phyloP scores from a whole-genome alignment of 257 asterid genomes.

The Pogostemon cablin region DNA sequence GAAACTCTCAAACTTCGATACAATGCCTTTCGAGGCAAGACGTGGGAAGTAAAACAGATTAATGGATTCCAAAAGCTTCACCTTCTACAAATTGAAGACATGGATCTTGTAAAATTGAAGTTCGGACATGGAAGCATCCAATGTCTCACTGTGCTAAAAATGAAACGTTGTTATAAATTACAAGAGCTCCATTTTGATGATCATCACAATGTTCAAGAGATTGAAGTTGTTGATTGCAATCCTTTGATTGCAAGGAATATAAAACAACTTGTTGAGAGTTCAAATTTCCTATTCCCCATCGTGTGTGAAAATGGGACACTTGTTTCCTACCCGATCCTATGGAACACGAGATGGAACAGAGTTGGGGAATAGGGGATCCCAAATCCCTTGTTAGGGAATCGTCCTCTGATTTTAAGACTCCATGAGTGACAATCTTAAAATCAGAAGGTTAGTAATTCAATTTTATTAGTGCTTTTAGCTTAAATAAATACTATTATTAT shows the following conservation, averaged over 20 bases:
- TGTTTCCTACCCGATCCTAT: too few relatives aligned
- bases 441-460: too few relatives aligned
- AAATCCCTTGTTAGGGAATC: too few relatives aligned
- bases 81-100: neutral
- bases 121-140: neutral
- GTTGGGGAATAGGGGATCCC: too few relatives aligned
- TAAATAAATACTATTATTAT: too few relatives aligned
- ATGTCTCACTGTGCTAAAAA: neutral
- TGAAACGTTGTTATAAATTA: neutral
- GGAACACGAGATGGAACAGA: too few relatives aligned
- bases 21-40: neutral
- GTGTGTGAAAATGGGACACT: too few relatives aligned
- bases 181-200: neutral
- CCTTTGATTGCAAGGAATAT: neutral
- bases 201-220: neutral
- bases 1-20: neutral
- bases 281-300: too few relatives aligned
- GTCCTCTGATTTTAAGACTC: too few relatives aligned
- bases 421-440: too few relatives aligned
- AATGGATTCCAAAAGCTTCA: neutral
- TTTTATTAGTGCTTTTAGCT: too few relatives aligned
- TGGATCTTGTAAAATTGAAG: neutral
- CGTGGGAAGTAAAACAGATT: neutral
- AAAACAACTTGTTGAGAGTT: neutral
- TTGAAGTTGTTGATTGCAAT: neutral